phyloP scores from a whole-genome alignment of 2,329 filamentous ascomycete species.

The Colletotrichum graminicola region DNA sequence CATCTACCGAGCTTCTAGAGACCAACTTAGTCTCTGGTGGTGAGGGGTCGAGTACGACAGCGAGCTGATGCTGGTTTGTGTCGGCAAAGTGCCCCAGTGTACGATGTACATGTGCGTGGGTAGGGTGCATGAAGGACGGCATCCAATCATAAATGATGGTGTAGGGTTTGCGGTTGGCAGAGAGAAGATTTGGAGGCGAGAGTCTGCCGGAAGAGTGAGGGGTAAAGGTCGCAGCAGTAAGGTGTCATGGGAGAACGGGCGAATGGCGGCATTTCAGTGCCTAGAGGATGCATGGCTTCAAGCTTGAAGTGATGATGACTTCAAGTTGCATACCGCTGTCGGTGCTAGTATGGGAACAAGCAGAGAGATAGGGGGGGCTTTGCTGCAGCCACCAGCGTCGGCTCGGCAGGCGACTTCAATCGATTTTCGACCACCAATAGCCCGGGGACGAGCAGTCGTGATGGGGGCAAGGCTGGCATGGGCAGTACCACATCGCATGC shows the following conservation, averaged over 20 bases:
- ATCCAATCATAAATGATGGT: not conserved
- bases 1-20: slow-evolving; percentile 28
- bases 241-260: not conserved
- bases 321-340: slow-evolving; percentile 21
- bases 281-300: slow-evolving; percentile 4
- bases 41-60: slow-evolving; percentile 10
- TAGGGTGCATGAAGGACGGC: slow-evolving; percentile 11
- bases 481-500: slow-evolving; percentile 11
- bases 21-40: slow-evolving; percentile 23
- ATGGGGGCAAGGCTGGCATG: not conserved
- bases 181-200: slow-evolving; percentile 9
- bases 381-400: slow-evolving; percentile 29
- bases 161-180: slow-evolving; percentile 5
- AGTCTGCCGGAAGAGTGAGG: slow-evolving; percentile 11
- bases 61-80: too few relatives aligned
- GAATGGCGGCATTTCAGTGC: slow-evolving; percentile 15
- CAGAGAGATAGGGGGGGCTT: slow-evolving; percentile 7
- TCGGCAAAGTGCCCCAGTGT: too few relatives aligned
- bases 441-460: not conserved
- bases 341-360: slow-evolving; percentile 2
- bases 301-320: slow-evolving; percentile 33
- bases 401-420: slow-evolving; percentile 15
- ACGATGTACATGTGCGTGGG: not conserved
- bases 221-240: slow-evolving; percentile 5
- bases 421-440: not conserved